Evolutionary conservation across 1,139 yeast genomes (phyloP).

Genomic region (Suhomyces bribrorum): DNA sequence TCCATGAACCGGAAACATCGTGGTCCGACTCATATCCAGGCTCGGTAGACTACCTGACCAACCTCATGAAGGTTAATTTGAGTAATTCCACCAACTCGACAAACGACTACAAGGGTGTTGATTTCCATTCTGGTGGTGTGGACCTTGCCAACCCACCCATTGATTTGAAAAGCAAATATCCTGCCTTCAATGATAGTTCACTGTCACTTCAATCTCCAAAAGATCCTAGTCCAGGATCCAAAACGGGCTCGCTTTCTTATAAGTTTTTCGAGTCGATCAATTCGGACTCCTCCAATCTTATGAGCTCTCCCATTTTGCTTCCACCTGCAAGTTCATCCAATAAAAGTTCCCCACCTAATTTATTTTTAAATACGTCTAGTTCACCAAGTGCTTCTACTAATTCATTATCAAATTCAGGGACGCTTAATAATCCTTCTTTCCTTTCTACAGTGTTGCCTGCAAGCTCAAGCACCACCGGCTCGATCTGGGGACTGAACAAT

Average conservation of each 20-base stretch:
- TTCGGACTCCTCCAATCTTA: conserved; percentile 13
- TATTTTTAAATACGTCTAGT: conserved; percentile 22
- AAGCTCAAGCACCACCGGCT: conserved; percentile 10
- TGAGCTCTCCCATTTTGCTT: conserved; percentile 23
- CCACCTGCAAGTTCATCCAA: conserved; percentile 18
- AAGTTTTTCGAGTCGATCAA: conserved; percentile 22
- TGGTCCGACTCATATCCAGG: conserved; percentile 9
- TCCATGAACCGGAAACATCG: conserved; percentile 8
- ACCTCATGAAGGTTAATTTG: background rate
- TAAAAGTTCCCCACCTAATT: conserved; percentile 30
- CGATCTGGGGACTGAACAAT: conserved; percentile 19
- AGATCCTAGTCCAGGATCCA: conserved; percentile 4
- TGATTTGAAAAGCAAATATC: conserved; percentile 19
- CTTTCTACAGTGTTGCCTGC: conserved; percentile 13
- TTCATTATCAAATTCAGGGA: conserved; percentile 3
- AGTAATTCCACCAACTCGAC: conserved; percentile 1
- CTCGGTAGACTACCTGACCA: conserved; percentile 6
- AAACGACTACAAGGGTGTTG: conserved; percentile 1
- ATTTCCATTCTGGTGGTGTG: no score
- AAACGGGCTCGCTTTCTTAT: conserved; percentile 17
- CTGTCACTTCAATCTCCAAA: conserved; percentile 26
- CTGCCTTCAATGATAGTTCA: conserved; percentile 24
- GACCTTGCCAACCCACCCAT: conserved; percentile 6
- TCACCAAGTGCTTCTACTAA: conserved; percentile 11
- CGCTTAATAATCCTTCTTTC: conserved; percentile 14